Conservation (phyloP, 768 basidiomycete species). For the Amanita phalloides region DNA sequence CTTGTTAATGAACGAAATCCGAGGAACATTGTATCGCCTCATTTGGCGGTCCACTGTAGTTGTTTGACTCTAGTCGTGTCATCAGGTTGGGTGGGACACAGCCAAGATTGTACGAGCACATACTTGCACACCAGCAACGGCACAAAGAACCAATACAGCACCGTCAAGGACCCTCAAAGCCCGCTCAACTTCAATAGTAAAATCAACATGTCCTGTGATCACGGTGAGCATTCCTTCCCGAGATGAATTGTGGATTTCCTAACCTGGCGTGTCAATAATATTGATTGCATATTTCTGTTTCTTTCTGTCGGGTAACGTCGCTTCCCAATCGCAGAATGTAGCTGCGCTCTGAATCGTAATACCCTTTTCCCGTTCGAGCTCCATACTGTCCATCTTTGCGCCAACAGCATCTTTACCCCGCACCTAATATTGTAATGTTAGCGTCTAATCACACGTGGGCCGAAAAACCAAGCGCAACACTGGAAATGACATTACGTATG, state of each 20-base stretch:
- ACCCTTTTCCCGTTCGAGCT: slow-evolving; percentile 95
- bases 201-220: slow-evolving; percentile 89
- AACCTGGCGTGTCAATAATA: slow-evolving; percentile 97
- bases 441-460: neutral
- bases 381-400: slow-evolving; percentile 99
- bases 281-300: slow-evolving; percentile 88
- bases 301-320: slow-evolving; percentile 47
- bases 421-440: slow-evolving; percentile 36
- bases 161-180: slow-evolving; percentile 95
- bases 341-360: slow-evolving; percentile 99
- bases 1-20: slow-evolving; percentile 96
- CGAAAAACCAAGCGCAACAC: neutral
- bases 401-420: slow-evolving; percentile 92
- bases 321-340: slow-evolving; percentile 95
- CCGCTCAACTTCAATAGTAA: slow-evolving; percentile 98
- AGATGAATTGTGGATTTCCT: neutral
- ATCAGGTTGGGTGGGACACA: slow-evolving; percentile 1
- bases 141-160: slow-evolving; percentile 91
- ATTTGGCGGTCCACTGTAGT: slow-evolving; percentile 99
- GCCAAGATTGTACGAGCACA: neutral
- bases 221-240: neutral
- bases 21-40: slow-evolving; percentile 91
- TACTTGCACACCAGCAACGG: slow-evolving; percentile 93
- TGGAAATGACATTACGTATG: neutral
- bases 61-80: slow-evolving; percentile 73